These are phyloP conservation scores for Arthrobotrys pseudoclavata DNA, from an alignment of 2,329 filamentous ascomycete species.

Conservation along the genomic window DNA sequence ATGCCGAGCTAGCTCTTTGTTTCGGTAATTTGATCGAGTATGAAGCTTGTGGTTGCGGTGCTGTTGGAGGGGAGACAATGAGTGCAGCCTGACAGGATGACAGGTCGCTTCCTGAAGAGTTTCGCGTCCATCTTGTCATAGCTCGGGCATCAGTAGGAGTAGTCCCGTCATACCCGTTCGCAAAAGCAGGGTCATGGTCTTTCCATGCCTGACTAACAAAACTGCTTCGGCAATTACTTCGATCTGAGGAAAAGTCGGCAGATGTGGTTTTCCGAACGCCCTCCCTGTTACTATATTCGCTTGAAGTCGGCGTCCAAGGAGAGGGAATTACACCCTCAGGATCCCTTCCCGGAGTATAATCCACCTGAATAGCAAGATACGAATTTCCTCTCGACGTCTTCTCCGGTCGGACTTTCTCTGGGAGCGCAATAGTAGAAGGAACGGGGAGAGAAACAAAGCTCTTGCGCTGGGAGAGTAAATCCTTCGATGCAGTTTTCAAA, in stretches of 20 bases:
- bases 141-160: not conserved
- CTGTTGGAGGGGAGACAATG: constrained; percentile 21
- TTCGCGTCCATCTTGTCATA: constrained; percentile 47
- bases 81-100: constrained; percentile 30
- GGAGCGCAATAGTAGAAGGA: constrained; percentile 39
- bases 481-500: constrained; percentile 62
- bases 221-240: constrained; percentile 40
- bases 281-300: constrained; percentile 27
- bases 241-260: constrained; percentile 46
- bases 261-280: constrained; percentile 39
- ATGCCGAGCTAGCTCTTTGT: constrained; percentile 2
- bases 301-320: constrained; percentile 50
- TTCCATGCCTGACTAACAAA: constrained; percentile 46
- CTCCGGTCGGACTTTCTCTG: constrained; percentile 48
- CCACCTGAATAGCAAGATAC: constrained; percentile 63
- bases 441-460: constrained; percentile 34
- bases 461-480: constrained; percentile 49
- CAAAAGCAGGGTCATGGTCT: constrained; percentile 38
- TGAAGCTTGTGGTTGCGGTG: constrained; percentile 3
- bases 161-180: constrained; percentile 29
- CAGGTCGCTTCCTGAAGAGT: constrained; percentile 54
- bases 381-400: constrained; percentile 61
- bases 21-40: constrained; percentile 15
- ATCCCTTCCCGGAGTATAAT: constrained; percentile 60
- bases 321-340: constrained; percentile 26